Evolutionary conservation across 345 rosid genomes (phyloP).

Genomic region (Melaleuca alternifolia): DNA sequence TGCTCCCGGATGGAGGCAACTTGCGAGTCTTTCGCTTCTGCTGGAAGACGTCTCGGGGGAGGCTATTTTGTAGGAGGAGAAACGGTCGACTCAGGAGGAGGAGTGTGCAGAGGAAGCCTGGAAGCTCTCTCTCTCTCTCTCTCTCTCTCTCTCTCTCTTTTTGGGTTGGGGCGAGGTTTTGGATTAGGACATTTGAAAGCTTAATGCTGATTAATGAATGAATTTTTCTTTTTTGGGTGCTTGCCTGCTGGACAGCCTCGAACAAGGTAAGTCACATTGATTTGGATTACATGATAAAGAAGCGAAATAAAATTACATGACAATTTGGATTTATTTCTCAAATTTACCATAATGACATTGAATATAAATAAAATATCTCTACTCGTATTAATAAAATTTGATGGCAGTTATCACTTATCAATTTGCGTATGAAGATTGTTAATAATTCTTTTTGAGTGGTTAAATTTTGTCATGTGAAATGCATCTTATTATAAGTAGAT

Average conservation of each 20-base stretch:
- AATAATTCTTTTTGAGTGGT: not conserved
- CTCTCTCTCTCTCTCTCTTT: not conserved
- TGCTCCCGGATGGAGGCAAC: not conserved
- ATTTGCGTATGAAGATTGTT: too few relatives aligned
- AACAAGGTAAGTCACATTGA: not conserved
- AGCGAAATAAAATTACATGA: not conserved
- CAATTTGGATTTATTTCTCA: rapidly evolving
- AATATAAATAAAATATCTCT: not conserved
- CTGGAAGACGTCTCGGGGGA: not conserved
- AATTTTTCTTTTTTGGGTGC: not conserved
- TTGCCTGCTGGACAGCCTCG: not conserved
- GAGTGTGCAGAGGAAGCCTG: not conserved
- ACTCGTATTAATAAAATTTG: too few relatives aligned
- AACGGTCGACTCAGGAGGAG: slow-evolving; percentile 2
- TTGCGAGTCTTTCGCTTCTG: not conserved
- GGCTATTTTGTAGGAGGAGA: not conserved
- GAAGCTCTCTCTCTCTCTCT: not conserved
- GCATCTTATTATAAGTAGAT: too few relatives aligned
- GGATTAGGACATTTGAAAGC: not conserved
- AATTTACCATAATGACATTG: not conserved
- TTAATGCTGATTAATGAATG: not conserved
- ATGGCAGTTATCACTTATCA: too few relatives aligned
- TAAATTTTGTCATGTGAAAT: not conserved
- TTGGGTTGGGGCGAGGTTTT: not conserved
- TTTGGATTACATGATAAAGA: not conserved